Conservation (phyloP, 2,329 filamentous ascomycete species). For the Fusarium citri region DNA sequence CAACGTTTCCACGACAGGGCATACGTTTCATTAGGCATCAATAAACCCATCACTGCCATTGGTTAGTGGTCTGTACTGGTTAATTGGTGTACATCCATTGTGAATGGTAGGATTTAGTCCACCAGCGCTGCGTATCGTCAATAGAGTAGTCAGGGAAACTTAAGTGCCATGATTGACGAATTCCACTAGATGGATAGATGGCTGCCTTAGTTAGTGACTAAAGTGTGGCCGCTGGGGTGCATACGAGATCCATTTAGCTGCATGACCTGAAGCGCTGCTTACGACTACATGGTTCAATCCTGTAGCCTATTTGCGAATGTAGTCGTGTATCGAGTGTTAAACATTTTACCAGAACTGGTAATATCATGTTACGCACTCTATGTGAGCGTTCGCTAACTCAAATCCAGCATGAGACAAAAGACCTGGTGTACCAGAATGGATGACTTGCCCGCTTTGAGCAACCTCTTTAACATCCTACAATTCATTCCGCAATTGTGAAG, state of each 20-base stretch:
- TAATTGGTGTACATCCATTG: accelerated
- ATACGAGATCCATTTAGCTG: not conserved
- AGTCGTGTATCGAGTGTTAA: too few species aligned
- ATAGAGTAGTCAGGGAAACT: not conserved
- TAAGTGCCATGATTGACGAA: not conserved
- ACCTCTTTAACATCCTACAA: not conserved
- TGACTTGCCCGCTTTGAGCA: not conserved
- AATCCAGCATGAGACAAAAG: accelerated
- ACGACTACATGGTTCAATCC: not conserved
- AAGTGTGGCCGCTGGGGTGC: not conserved
- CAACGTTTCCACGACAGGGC: too few species aligned
- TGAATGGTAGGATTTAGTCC: not conserved
- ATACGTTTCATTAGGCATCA: not conserved
- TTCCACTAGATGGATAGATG: not conserved
- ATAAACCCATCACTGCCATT: accelerated
- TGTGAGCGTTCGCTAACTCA: not conserved
- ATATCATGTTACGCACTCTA: not conserved
- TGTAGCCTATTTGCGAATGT: not conserved
- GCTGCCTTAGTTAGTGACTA: not conserved
- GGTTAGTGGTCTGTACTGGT: not conserved
- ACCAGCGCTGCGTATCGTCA: not conserved
- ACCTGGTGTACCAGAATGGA: not conserved
- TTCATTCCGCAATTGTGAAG: not conserved
- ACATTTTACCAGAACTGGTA: too few species aligned
- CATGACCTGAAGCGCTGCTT: not conserved